Evolutionary conservation across 805 yeast species (phyloP), one percentile per base, ranked within the genome.

Genomic region (Candida sphagnicola): DNA sequence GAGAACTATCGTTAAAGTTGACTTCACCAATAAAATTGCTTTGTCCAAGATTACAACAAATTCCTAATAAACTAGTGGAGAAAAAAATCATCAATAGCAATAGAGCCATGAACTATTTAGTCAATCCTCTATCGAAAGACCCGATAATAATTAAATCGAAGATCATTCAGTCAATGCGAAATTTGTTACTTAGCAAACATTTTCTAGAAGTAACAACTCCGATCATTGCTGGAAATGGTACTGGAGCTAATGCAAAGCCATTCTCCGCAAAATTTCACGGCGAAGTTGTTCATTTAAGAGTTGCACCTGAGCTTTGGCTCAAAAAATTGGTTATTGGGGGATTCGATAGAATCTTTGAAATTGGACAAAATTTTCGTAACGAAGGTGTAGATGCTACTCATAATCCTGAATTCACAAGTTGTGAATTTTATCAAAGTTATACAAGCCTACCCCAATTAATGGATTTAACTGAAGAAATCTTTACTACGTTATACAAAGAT

Each of bases 241-340:
- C 88, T 13, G 99, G 99, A 2, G 99, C 99, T 4, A 80, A 81
- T 50, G 98, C 99, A 0, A 74, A 75, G n/a, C 96, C 98, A 0
- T 93, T 93, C 49, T 53, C 52, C 1, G 88, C 97, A 1, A 56
- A 59, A 29, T 72, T 70, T 19, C 38, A 70, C 41, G 51, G 61
- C 4, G 38, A 51, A 4, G 31, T 36, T 11, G 59, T 88, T 6
- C 81, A 77, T 39, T 59, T 93, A 32, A 65, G 99, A 31, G 91
- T 93, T 2, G 97, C 99, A 0, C 99, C 99, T 0, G 99, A 91
- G 53, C 63, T 93, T 28, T 93, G 96, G 96, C 72, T 93, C 39
- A 93, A 93, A 54, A 75, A 85, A 46, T 62, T 93, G 36, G 75
- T 89, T 2, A 79, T 91, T 24, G 74, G 86, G 5, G 99, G 99